Base-by-base conservation (phyloP, 1,284 basidiomycete species). In the Termitomyces sp. region DNA sequence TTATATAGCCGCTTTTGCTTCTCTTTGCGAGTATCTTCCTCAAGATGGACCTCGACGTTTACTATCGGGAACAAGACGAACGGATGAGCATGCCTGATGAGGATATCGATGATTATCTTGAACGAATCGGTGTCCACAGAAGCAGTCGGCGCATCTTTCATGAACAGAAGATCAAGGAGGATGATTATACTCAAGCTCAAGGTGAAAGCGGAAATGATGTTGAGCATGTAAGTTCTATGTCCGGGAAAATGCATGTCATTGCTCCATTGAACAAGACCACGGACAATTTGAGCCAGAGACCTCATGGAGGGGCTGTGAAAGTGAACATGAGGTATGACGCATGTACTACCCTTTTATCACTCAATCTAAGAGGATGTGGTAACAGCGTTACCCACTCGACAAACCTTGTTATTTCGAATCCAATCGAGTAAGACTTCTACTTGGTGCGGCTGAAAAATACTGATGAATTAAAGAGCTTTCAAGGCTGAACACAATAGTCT, bases 61-160 rank as follows among this genome's bases (percentile, higher is more conserved):
- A 81, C 60, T 84, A 79, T 59, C 66, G 64, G 6, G 80, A 83
- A 65, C 78, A 79, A 64, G 77, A 83, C 51, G 68, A 69, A 51
- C 73, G 71, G 13, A 79, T 84, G 79, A 74, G 70, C 42, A 57
- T 78, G 15, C 76, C 79, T n/a, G 76, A 81, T 38, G 80, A 82
- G 58, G 66, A 68, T 33, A 50, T 70, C 38, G 60, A 70, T 39
- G 68, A 68, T 41, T 74, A 71, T 55, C 51, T 69, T 31, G 58
- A 62, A 42, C 67, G 70, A 33, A 59, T 70, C 26, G 55, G 58
- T 26, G 45, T 52, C 26, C 44, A 39, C 13, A 54, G 50, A 52
- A 62, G 45, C 50, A 54, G 8, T 19, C 24, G 30, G 36, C 49
- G 8, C 51, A 24, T 26, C 19, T 34, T 40, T 33, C 26, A 39